A percentile compares a stretch with the other conserved stretches of the same genome.
phyloP scores from a whole-genome alignment of 441 rosid genomes.

The Erodium moschatum region DNA sequence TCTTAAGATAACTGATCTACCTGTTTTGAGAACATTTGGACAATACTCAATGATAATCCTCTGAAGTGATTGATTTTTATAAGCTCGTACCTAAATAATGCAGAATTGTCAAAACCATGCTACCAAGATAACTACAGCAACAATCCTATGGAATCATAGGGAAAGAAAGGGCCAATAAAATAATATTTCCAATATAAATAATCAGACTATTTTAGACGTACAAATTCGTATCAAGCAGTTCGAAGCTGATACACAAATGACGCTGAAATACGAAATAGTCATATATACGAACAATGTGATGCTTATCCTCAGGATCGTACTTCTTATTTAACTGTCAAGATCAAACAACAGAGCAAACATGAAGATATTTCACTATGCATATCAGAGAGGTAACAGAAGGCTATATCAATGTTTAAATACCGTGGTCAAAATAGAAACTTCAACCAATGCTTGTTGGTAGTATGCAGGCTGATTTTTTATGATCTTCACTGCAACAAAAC shows the following conservation, averaged over 20 bases:
- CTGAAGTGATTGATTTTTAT: constrained; percentile 91
- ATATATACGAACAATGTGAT: constrained; percentile 95
- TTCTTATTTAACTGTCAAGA: constrained; percentile 80
- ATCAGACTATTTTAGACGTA: constrained; percentile 36
- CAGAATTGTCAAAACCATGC: constrained; percentile 21
- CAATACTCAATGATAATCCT: constrained; percentile 92
- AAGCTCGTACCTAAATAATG: constrained; percentile 76
- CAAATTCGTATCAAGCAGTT: constrained; percentile 93
- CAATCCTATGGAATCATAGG: neutral
- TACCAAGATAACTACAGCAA: constrained; percentile 14
- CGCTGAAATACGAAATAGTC: constrained; percentile 82
- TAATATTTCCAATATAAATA: neutral
- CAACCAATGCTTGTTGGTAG: constrained; percentile 96
- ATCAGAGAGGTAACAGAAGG: constrained; percentile 19
- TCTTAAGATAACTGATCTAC: constrained; percentile 32
- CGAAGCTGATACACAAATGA: constrained; percentile 96
- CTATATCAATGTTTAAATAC: constrained; percentile 30
- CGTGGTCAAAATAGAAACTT: constrained; percentile 94
- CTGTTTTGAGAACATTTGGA: constrained; percentile 96
- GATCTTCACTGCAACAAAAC: constrained; percentile 89
- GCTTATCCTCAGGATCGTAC: constrained; percentile 97
- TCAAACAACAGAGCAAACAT: constrained; percentile 24
- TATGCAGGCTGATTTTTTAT: constrained; percentile 97
- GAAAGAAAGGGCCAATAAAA: constrained; percentile 9
- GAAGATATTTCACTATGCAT: constrained; percentile 16